These are phyloP conservation scores for Coffea eugenioides DNA, from an alignment of 257 asterid genomes.

Conservation along the genomic window DNA sequence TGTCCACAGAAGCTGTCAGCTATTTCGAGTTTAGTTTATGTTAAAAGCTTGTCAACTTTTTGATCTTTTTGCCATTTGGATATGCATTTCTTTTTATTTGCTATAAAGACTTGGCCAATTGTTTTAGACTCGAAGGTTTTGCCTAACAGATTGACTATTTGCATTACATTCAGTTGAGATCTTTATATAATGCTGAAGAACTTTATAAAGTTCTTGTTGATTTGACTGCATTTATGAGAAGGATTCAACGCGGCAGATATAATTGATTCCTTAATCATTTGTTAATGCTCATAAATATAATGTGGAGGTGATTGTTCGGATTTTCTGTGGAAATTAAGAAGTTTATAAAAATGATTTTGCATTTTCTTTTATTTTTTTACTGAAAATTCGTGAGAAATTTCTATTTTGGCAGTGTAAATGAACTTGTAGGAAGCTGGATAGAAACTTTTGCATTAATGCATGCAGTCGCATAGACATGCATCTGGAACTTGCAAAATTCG, in stretches of 20 bases:
- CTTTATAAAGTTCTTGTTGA: background rate
- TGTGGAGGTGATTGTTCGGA: background rate
- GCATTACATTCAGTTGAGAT: too few relatives aligned
- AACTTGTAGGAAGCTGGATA: background rate
- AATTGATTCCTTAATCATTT: background rate
- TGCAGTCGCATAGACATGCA: background rate
- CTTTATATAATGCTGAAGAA: background rate
- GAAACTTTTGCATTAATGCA: background rate
- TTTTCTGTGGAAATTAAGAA: background rate
- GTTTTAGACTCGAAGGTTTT: background rate
- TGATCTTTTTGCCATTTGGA: background rate
- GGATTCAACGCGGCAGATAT: background rate
- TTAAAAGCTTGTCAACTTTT: background rate
- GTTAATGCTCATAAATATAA: background rate
- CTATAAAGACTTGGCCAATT: background rate
- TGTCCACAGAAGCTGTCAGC: constrained; percentile 1
- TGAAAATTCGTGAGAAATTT: background rate
- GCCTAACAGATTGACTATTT: background rate
- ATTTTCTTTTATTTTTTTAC: background rate
- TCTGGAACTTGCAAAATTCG: background rate
- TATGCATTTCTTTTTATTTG: too few relatives aligned
- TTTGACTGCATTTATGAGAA: background rate
- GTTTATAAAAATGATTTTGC: background rate
- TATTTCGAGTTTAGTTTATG: background rate
- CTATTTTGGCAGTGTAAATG: background rate